phyloP scores from a whole-genome alignment of 2,329 filamentous ascomycete genomes.

The Neurospora sp. region DNA sequence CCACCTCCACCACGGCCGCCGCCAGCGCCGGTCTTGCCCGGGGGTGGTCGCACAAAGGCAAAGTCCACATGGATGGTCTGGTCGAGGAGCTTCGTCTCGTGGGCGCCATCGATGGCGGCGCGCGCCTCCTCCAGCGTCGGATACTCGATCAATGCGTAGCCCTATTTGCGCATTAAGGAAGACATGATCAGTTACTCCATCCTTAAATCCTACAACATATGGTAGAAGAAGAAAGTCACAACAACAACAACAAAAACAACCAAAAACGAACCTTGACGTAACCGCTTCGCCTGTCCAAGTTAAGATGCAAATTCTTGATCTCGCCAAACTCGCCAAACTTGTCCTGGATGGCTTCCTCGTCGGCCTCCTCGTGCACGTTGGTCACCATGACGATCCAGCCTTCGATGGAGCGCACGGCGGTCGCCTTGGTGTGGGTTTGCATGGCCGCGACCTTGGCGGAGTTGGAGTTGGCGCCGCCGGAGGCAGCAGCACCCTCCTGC shows the following conservation, averaged over 20 bases:
- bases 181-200: neutral
- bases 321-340: slow-evolving; percentile 76
- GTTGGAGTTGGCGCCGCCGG: slow-evolving; percentile 22
- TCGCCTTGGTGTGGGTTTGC: slow-evolving; percentile 63
- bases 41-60: slow-evolving; percentile 73
- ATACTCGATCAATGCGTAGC: slow-evolving; percentile 79
- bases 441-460: slow-evolving; percentile 49
- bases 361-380: slow-evolving; percentile 80
- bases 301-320: slow-evolving; percentile 79
- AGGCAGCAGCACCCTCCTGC: neutral
- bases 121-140: slow-evolving; percentile 67
- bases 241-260: neutral
- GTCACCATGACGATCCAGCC: slow-evolving; percentile 84
- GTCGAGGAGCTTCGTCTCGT: slow-evolving; percentile 67
- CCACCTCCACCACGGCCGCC: slow-evolving; percentile 25
- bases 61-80: slow-evolving; percentile 76
- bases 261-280: slow-evolving; percentile 63
- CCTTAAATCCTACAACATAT: too few relatives aligned
- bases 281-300: slow-evolving; percentile 70
- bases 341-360: slow-evolving; percentile 73
- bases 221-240: neutral
- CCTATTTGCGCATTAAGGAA: slow-evolving; percentile 35
- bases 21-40: slow-evolving; percentile 37
- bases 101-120: slow-evolving; percentile 72
- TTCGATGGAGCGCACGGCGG: slow-evolving; percentile 76